A percentile compares a stretch with the other conserved stretches of the same genome.
Conservation (phyloP, 345 rosid genomes). For the Citrus unshiu region DNA sequence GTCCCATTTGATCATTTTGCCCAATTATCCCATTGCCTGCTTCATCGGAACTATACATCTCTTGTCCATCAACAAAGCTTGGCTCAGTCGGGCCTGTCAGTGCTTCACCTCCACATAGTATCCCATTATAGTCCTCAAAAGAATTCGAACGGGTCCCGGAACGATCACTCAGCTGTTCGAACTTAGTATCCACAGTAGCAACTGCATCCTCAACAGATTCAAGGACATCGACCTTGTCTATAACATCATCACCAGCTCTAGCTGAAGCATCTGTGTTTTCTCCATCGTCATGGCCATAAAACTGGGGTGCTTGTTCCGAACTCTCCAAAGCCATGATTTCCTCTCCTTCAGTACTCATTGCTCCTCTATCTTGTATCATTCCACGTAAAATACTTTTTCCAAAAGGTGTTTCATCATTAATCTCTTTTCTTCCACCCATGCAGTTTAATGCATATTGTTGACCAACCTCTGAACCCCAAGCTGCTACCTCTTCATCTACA, state of each 20-base stretch:
- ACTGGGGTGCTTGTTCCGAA: slow-evolving; percentile 16
- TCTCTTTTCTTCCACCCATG: slow-evolving; percentile 33
- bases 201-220: slow-evolving; percentile 30
- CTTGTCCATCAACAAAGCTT: slow-evolving; percentile 36
- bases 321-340: slow-evolving; percentile 29
- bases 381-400: slow-evolving; percentile 17
- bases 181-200: slow-evolving; percentile 23
- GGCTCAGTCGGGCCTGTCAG: slow-evolving; percentile 21
- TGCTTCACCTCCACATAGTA: slow-evolving; percentile 34
- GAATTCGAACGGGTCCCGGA: slow-evolving; percentile 32
- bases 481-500: slow-evolving; percentile 32
- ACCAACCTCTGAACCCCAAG: slow-evolving; percentile 40
- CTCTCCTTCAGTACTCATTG: slow-evolving; percentile 24
- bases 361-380: slow-evolving; percentile 18
- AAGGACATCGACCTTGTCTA: slow-evolving; percentile 18
- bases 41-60: slow-evolving; percentile 52
- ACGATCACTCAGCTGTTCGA: slow-evolving; percentile 23
- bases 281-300: slow-evolving; percentile 16
- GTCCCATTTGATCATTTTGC: slow-evolving; percentile 28
- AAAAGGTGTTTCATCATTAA: slow-evolving; percentile 24
- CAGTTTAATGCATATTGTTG: slow-evolving; percentile 35
- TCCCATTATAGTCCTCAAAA: slow-evolving; percentile 38
- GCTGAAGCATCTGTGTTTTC: slow-evolving; percentile 28
- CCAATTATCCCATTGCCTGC: slow-evolving; percentile 33
- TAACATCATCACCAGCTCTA: slow-evolving; percentile 16